Evolutionary conservation across 768 basidiomycete genomes (phyloP).

Genomic region (Boletus rex-veris): DNA sequence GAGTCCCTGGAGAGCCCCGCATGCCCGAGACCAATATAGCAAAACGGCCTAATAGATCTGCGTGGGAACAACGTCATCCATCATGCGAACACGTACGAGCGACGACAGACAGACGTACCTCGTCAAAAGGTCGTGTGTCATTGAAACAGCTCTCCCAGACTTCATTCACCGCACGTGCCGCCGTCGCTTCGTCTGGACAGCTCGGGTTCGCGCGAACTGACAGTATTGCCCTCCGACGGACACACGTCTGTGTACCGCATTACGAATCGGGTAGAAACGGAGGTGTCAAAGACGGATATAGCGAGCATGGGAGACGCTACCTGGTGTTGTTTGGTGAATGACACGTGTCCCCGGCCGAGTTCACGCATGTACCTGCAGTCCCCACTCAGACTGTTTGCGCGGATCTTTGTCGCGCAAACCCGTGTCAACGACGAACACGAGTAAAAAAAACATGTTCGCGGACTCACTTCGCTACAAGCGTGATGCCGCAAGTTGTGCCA

Average conservation of each 20-base stretch:
- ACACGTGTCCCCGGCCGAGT: conserved; percentile 66
- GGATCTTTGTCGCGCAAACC: conserved; percentile 59
- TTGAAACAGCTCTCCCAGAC: conserved; percentile 96
- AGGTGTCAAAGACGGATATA: conserved; percentile 11
- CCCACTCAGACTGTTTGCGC: conserved; percentile 90
- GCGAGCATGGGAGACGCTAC: conserved; percentile 38
- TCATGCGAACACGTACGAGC: background rate
- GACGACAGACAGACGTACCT: conserved; percentile 47
- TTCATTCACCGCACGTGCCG: conserved; percentile 89
- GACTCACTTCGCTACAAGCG: conserved; percentile 90
- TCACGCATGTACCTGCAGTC: conserved; percentile 90
- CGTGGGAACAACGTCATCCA: conserved; percentile 16
- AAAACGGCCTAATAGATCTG: conserved; percentile 31
- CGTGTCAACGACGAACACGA: background rate
- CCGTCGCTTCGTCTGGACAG: conserved; percentile 71
- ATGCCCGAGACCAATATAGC: background rate
- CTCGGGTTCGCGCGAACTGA: conserved; percentile 80
- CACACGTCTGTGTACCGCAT: conserved; percentile 62
- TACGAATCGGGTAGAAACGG: conserved; percentile 6
- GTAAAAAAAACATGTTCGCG: background rate
- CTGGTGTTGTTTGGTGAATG: conserved; percentile 93
- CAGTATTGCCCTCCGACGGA: conserved; percentile 78
- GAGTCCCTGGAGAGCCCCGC: conserved; percentile 8
- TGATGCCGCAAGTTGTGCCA: conserved; percentile 90
- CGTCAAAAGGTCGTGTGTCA: conserved; percentile 96